Base-by-base conservation (phyloP, 1,139 yeast species). In the Hanseniaspora gamundiae region DNA sequence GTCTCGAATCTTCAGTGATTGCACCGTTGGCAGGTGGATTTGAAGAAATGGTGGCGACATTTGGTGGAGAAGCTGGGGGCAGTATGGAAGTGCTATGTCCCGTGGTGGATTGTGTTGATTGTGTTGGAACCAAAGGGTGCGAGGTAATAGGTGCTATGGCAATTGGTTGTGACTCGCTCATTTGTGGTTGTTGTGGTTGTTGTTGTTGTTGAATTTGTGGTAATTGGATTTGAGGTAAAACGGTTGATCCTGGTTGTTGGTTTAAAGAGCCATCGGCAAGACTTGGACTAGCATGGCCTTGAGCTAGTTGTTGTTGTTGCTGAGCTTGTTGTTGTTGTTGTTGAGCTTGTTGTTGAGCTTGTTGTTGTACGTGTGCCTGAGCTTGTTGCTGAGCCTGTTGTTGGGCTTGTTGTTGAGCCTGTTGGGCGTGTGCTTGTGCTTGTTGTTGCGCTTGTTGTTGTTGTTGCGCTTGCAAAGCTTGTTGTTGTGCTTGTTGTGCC, bases 151-250 rank as follows among this genome's bases (percentile, higher is more conserved):
- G 56, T 36, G 45, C 51, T 42, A 41, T 49, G 29, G 21, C 48
- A 26, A 38, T 53, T 40, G 27, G 52, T 33, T 17, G 51, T 17
- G 38, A 52, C 11, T 43, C 43, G 19, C 20, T 43, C 13, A 48
- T 42, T 19, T 46, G 41, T 28, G 43, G 41, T 35, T 38, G 46
- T 36, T 42, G 51, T 31, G 42, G 49, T 35, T 40, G 45, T 36
- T 35, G 45, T 31, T 43, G 43, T 17, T 39, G 41, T 31, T 11
- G 53, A 50, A 38, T 50, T 47, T 39, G 58, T 51, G 30, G 53
- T 45, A 31, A 55, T 59, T 27, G 55, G 48, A 26, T 61, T 51
- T 41, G 63, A 53, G 29, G 59, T 61, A 41, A 53, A 49, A 41
- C 58, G 61, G 47, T 65, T 7, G 29, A 35, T 2, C 21, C 26